Base-by-base conservation (phyloP, 177 flowering plant genomes). In the Vitis hybrid region DNA sequence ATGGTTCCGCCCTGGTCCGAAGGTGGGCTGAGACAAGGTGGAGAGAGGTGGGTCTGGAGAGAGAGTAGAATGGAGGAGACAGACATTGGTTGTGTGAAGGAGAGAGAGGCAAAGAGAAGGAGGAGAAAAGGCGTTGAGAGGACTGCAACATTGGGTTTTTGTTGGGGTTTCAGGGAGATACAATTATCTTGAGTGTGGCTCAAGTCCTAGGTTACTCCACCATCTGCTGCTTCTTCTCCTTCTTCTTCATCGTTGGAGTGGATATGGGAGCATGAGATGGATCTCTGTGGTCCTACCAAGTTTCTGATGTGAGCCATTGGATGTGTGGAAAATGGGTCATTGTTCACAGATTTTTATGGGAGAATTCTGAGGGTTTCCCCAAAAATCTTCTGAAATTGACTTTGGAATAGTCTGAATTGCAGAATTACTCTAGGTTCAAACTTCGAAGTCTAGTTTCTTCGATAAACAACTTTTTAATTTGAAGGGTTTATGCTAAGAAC, bases 21-120 rank as follows among this genome's bases (percentile, higher is more conserved):
- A 76, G 78, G 27, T 14, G 73, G 62, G 80, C 57, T 21, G 78
- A 76, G 57, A 74, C 50, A 27, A 72, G 73, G 73, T n/a, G 58
- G 32, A 59, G 30, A 55, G 66, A 15, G 51, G 57, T 58, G 76
- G 75, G 80, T 58, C 61, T 75, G 56, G 8, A 12, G 67, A 69
- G 71, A 20, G 49, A 66, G 68, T 70, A 41, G 48, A 41, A 41
- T 1, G 48, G 48, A 63, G 58, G 13, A 18, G n/a, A n/a, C 30
- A 35, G 15, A 54, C 54, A 48, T 14, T 46, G 63, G 64, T 21
- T 55, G 21, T 48, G 35, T 41, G 32, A 18, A 67, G 49, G 68
- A 65, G 75, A 62, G 68, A 63, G 72, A 35, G 81, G 2, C 53
- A 71, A 35, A 20, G 76, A 63, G 61, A 68, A 61, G 67, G 30